Percentiles rank a stretch among this genome's conserved stretches.
phyloP scores from a whole-genome alignment of 2,329 filamentous ascomycete genomes.

The Beauveria asiatica region DNA sequence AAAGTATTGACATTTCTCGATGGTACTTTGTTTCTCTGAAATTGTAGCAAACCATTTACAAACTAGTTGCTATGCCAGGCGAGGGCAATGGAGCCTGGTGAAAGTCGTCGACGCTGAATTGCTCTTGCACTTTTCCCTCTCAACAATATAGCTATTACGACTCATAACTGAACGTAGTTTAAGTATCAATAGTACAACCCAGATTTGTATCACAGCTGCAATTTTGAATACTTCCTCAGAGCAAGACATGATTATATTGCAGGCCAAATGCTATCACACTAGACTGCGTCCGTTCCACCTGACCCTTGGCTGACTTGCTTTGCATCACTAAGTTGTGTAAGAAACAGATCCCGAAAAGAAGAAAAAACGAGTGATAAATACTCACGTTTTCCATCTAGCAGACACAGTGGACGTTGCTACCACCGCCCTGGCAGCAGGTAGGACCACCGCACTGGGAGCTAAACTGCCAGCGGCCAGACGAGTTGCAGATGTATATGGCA shows the following conservation, averaged over 20 bases:
- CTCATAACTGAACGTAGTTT: too few relatives aligned
- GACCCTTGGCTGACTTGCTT: neutral
- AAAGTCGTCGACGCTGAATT: neutral
- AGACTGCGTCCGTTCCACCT: neutral
- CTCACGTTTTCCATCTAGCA: neutral
- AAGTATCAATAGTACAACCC: too few relatives aligned
- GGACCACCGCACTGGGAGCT: neutral
- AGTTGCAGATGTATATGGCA: neutral
- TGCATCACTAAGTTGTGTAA: neutral
- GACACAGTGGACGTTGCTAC: neutral
- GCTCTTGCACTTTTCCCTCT: neutral
- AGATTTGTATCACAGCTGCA: too few relatives aligned
- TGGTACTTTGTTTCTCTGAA: too few relatives aligned
- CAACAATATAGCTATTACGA: too few relatives aligned
- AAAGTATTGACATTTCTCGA: too few relatives aligned
- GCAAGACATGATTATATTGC: neutral
- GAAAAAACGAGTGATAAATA: neutral
- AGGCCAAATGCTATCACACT: neutral
- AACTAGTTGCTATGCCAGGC: neutral
- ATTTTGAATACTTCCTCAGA: neutral
- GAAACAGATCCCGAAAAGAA: neutral
- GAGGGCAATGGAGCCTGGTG: neutral
- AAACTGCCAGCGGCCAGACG: neutral
- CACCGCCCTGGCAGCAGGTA: conserved; percentile 2
- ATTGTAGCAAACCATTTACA: too few relatives aligned